A percentile compares a stretch with the other conserved stretches of the same genome.
phyloP scores from a whole-genome alignment of 352 stramenopile genomes.

The Phytopythium sindhum region DNA sequence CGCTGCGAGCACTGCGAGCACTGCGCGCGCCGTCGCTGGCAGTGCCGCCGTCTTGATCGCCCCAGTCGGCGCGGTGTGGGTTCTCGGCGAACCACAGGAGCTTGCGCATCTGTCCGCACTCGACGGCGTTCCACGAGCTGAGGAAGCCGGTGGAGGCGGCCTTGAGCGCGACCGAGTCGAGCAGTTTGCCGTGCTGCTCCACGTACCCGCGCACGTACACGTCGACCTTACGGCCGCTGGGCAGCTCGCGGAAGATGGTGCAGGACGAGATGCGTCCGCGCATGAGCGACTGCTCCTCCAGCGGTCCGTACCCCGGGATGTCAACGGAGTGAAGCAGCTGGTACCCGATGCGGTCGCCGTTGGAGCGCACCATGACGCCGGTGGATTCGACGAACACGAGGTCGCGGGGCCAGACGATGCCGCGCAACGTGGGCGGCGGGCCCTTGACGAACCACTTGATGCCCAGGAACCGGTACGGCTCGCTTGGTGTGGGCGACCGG shows the following conservation, averaged over 20 bases:
- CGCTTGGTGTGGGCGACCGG: slow-evolving; percentile 17
- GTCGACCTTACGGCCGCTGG: slow-evolving; percentile 22
- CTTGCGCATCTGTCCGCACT: slow-evolving; percentile 44
- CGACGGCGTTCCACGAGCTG: slow-evolving; percentile 44
- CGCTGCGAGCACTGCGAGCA: neutral
- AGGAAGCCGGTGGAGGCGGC: slow-evolving; percentile 36
- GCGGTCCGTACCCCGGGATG: slow-evolving; percentile 20
- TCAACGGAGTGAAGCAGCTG: slow-evolving; percentile 44
- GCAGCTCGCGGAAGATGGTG: slow-evolving; percentile 30
- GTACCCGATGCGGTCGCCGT: slow-evolving; percentile 30
- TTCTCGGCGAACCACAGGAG: slow-evolving; percentile 39
- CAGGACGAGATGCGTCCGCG: slow-evolving; percentile 40
- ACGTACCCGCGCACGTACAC: slow-evolving; percentile 41
- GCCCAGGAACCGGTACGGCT: slow-evolving; percentile 43
- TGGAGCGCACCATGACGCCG: slow-evolving; percentile 22
- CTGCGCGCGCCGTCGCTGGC: neutral
- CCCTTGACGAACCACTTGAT: slow-evolving; percentile 55
- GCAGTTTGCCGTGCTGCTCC: slow-evolving; percentile 32
- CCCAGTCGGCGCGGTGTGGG: slow-evolving; percentile 17
- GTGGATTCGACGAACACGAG: slow-evolving; percentile 41
- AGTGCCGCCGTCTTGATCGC: neutral
- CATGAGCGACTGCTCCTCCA: slow-evolving; percentile 22
- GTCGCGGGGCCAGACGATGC: slow-evolving; percentile 34
- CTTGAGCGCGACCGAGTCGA: slow-evolving; percentile 37
- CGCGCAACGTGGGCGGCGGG: slow-evolving; percentile 19